Base-by-base conservation (phyloP, 805 yeast genomes). In the Metschnikowia hibisci region DNA sequence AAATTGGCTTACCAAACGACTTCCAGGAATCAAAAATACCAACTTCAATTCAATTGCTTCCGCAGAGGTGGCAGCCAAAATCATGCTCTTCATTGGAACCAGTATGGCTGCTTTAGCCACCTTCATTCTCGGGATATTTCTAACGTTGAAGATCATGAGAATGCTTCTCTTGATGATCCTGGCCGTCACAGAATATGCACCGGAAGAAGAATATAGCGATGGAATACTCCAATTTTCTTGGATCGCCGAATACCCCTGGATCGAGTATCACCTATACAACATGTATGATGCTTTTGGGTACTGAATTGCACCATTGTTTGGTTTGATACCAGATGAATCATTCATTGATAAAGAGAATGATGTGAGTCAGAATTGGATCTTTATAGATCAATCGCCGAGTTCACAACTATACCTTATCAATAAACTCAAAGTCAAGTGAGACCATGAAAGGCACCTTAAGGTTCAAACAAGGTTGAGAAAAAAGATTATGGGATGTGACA, bases 201-300 rank as follows among this genome's bases (percentile, higher is more conserved):
- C 33, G 2, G 34, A 13, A 13, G 7, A n/a, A n/a, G 40, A 22
- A 27, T 28, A 37, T 29, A 20, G 33, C 33, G 40, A 37, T n/a
- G 33, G 30, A 11, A 27, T 20, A 18, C 14, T 37, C 15, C 40
- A 30, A 4, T 30, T 46, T 33, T 42, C 54, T 18, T 46, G 51
- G 49, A 22, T 50, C 28, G 44, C 42, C 30, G 47, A 47, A 15
- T 39, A 42, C 15, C 55, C 53, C 12, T 40, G 50, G 40, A 38
- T 53, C n/a, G 56, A 53, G 37, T 52, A 51, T 34, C 43, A 41
- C 32, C 15, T 34, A 15, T 51, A 52, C 36, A 39, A 34, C 33
- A 7, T 51, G 15, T 28, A 26, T 13, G 53, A 52, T 22, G 40
- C 44, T 44, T 23, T 37, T 5, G 50, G 52, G 16, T 47, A 44